These are phyloP conservation scores for Dioszegia hungarica DNA, from an alignment of 768 basidiomycete species.

Conservation along the genomic window DNA sequence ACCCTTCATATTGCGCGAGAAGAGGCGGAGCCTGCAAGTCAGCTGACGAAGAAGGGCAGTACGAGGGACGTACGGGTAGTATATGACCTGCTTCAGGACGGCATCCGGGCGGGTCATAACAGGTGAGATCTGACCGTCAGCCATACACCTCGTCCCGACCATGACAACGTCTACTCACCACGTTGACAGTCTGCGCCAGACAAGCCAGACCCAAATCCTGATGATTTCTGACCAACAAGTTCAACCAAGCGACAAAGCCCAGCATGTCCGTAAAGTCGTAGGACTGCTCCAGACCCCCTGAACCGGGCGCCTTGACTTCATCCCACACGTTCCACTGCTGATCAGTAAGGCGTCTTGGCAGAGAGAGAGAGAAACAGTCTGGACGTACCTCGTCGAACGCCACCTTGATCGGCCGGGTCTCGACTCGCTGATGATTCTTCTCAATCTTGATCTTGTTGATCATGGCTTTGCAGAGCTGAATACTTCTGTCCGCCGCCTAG, in stretches of 20 bases:
- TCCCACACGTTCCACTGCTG: conserved; percentile 52
- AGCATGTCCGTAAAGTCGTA: conserved; percentile 58
- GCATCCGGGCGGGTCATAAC: conserved; percentile 53
- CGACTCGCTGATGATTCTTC: not conserved
- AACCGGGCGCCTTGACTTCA: conserved; percentile 52
- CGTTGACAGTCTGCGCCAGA: conserved; percentile 57
- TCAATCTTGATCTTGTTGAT: conserved; percentile 54
- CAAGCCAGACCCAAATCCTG: conserved; percentile 61
- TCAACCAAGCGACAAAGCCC: conserved; percentile 61
- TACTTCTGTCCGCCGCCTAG: conserved; percentile 39
- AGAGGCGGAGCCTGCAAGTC: conserved; percentile 52
- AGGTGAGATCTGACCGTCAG: conserved; percentile 49
- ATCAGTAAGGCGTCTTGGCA: conserved; percentile 2
- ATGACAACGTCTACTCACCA: conserved; percentile 26
- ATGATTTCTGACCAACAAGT: conserved; percentile 60
- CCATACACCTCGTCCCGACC: not conserved
- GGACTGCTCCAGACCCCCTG: conserved; percentile 56
- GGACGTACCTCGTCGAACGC: conserved; percentile 53
- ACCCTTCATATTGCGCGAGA: conserved; percentile 57
- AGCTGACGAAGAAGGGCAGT: not conserved
- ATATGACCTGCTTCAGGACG: conserved; percentile 55
- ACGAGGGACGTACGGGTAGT: conserved; percentile 32
- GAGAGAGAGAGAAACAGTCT: too few species aligned
- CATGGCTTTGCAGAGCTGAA: conserved; percentile 55
- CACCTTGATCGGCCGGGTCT: conserved; percentile 32